phyloP scores from a whole-genome alignment of 345 rosid genomes.

The Populus nigra region DNA sequence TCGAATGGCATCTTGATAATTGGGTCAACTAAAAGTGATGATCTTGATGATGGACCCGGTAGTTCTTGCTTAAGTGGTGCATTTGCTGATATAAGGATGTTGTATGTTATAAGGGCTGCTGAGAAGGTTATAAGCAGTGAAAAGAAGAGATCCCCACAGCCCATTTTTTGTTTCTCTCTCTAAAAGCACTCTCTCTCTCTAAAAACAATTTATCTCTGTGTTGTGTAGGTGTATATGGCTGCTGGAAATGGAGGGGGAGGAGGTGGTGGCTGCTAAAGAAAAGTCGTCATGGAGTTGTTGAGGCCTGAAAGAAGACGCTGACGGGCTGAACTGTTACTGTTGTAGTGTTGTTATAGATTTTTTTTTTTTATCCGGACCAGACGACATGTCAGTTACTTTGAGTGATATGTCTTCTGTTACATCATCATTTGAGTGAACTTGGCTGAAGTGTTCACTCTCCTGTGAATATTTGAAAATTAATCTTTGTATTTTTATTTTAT shows the following conservation, averaged over 20 bases:
- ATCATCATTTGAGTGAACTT: no score
- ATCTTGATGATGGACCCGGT: constrained; percentile 60
- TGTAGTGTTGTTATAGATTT: not conserved
- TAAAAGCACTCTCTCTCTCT: not conserved
- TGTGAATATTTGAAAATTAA: no score
- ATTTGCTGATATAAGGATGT: constrained; percentile 89
- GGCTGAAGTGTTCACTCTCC: no score
- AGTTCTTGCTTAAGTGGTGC: constrained; percentile 83
- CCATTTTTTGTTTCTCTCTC: constrained; percentile 41
- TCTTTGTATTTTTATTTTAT: no score
- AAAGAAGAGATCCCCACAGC: constrained; percentile 73
- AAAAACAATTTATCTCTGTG: not conserved
- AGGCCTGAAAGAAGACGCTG: not conserved
- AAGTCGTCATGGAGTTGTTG: not conserved
- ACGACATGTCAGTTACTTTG: not conserved
- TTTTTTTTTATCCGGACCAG: not conserved
- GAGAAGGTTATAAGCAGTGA: constrained; percentile 63
- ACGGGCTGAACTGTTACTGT: not conserved
- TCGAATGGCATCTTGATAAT: constrained; percentile 69
- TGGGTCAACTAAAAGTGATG: constrained; percentile 49
- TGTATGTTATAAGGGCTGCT: constrained; percentile 88
- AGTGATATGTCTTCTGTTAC: not conserved
- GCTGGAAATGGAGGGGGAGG: not conserved
- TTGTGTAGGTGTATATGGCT: not conserved
- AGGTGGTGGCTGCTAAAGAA: not conserved